These are phyloP conservation scores for Komagataella populi DNA, from an alignment of 805 yeast genomes.

Conservation along the genomic window DNA sequence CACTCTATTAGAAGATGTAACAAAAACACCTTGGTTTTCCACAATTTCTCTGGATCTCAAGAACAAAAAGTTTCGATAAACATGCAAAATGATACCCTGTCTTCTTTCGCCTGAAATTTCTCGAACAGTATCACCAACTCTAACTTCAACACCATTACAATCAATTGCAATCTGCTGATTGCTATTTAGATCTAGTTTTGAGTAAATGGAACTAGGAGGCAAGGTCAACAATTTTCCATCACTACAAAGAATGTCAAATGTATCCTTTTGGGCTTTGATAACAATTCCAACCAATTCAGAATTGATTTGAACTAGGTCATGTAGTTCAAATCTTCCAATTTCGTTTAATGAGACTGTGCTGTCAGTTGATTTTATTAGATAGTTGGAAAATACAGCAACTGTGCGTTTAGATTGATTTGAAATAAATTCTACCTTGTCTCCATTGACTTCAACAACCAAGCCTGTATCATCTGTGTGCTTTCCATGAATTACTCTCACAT, in stretches of 20 bases:
- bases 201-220: constrained; percentile 70
- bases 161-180: constrained; percentile 81
- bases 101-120: constrained; percentile 75
- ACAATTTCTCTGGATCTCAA: constrained; percentile 64
- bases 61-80: constrained; percentile 69
- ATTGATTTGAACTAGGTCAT: constrained; percentile 80
- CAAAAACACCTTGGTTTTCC: constrained; percentile 89
- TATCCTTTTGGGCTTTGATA: constrained; percentile 79
- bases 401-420: constrained; percentile 84
- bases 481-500: constrained; percentile 85
- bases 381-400: constrained; percentile 85
- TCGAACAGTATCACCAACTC: constrained; percentile 86
- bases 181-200: constrained; percentile 50
- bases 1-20: constrained; percentile 60
- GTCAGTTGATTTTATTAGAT: constrained; percentile 84
- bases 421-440: constrained; percentile 79
- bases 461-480: constrained; percentile 91
- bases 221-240: constrained; percentile 66
- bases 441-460: constrained; percentile 69
- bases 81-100: constrained; percentile 80
- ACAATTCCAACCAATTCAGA: constrained; percentile 82
- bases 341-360: constrained; percentile 55
- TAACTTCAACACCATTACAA: constrained; percentile 68
- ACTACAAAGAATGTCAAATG: constrained; percentile 66
- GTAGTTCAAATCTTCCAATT: constrained; percentile 69